Base-by-base conservation (phyloP, 805 yeast species). In the Vanderwaltozyma tropicalis region DNA sequence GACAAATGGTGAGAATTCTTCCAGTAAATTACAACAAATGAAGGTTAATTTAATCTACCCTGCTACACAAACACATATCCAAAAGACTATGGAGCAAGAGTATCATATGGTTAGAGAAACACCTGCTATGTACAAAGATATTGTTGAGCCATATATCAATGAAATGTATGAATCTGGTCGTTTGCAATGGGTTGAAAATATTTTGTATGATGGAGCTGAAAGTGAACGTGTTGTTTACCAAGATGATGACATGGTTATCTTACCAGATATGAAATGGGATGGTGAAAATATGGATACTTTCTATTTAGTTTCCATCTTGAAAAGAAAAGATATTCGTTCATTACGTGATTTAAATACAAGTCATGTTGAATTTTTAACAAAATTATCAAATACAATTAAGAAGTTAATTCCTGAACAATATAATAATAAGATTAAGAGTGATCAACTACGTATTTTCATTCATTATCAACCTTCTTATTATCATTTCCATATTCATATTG, bases 251-350 rank as follows among this genome's bases (percentile, higher is more conserved):
- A 86, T 83, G 53, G 76, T 88, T 7, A 60, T 92, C 33, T 66
- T 88, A 28, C 97, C 97, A 0, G 97, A 92, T 61, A 84, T 89
- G 95, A 88, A 89, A 58, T 92, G 99, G 99, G 96, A 89, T 56
- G 78, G 82, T 2, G 62, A 67, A 34, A 75, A 76, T 21, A 46
- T 80, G 56, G 84, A 76, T 18, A 59, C 89, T 3, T 62, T 92
- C 38, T 87, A 89, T 55, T 61, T 89, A 45, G 79, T 85, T 36
- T 80, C 84, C 9, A 76, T 89, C 41, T 87, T 81, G 5, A 72
- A 72, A 43, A 66, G 89, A 40, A 66, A 62, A 1, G 88, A 82
- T 46, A 72, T 92, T 13, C 65, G 78, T 2, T 76, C 89, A 1
- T 53, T 92, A 2, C 72, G 98, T 48, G 96, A 89, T 51, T 63